phyloP scores from a whole-genome alignment of 208 protist genomes.

The Kentomonas sorsogonicus region DNA sequence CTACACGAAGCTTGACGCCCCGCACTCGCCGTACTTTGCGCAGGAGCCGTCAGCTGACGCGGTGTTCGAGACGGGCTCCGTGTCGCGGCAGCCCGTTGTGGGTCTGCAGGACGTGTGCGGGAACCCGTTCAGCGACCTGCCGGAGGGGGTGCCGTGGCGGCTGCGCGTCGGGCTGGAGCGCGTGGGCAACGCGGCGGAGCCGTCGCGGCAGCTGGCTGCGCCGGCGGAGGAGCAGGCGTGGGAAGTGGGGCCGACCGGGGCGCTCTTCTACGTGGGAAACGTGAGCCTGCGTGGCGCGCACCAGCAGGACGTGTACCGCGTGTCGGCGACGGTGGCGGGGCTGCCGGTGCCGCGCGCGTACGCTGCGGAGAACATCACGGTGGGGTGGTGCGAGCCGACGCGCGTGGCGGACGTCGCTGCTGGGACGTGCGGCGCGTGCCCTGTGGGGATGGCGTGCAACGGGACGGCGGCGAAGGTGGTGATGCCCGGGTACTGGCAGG shows the following conservation, averaged over 20 bases:
- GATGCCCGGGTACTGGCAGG: slow-evolving; percentile 30
- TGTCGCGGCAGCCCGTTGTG: slow-evolving; percentile 21
- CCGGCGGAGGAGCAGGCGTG: slow-evolving; percentile 5
- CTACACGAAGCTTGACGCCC: no score
- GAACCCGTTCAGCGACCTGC: slow-evolving; percentile 21
- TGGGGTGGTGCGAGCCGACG: slow-evolving; percentile 16
- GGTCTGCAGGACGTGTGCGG: slow-evolving; percentile 24
- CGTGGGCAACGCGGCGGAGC: background rate
- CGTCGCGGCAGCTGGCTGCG: no score
- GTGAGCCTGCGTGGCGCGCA: slow-evolving; percentile 16
- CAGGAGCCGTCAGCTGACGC: no score
- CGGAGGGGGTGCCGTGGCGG: background rate
- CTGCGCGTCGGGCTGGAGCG: slow-evolving; percentile 17
- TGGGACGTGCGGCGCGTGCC: slow-evolving; percentile 23
- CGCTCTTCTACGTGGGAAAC: slow-evolving; percentile 27
- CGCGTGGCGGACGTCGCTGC: slow-evolving; percentile 6
- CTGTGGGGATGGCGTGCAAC: slow-evolving; percentile 27
- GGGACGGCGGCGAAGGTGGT: slow-evolving; percentile 16
- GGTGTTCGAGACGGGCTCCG: no score
- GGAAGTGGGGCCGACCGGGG: slow-evolving; percentile 17
- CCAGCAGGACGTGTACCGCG: slow-evolving; percentile 12
- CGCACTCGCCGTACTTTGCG: no score
- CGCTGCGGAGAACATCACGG: slow-evolving; percentile 12
- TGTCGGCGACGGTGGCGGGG: slow-evolving; percentile 9
- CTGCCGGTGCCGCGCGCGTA: slow-evolving; percentile 11